These are phyloP conservation scores for Candida sojae DNA, from an alignment of 1,139 yeast genomes.

Conservation along the genomic window DNA sequence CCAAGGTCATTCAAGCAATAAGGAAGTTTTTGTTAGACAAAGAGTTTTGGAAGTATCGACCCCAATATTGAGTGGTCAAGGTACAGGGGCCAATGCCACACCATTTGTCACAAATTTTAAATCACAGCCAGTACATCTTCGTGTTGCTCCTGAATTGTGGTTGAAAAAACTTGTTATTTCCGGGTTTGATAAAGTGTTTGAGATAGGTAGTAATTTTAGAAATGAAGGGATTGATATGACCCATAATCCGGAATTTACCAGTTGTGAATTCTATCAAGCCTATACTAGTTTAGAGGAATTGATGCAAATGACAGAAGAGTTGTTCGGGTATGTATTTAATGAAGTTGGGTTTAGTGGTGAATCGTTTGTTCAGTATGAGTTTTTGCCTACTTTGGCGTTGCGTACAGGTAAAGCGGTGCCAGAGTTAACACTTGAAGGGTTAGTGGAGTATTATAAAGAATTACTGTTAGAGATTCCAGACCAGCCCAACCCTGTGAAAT, in stretches of 20 bases:
- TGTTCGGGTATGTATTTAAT: conserved; percentile 44
- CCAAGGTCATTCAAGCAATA: conserved; percentile 53
- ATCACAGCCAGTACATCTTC: conserved; percentile 47
- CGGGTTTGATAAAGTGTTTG: conserved; percentile 86
- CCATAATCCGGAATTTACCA: conserved; percentile 93
- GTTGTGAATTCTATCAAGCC: conserved; percentile 90
- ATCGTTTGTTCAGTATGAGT: conserved; percentile 48
- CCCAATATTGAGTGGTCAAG: conserved; percentile 69
- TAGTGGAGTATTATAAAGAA: conserved; percentile 38
- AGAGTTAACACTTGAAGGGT: conserved; percentile 33
- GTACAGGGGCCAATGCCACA: conserved; percentile 89
- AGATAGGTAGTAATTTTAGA: conserved; percentile 81
- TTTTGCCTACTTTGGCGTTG: conserved; percentile 56
- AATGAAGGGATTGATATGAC: conserved; percentile 93
- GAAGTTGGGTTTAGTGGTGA: conserved; percentile 20
- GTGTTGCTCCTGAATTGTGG: conserved; percentile 97
- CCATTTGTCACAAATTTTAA: conserved; percentile 73
- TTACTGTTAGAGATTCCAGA: conserved; percentile 40
- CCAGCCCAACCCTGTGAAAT: conserved; percentile 50
- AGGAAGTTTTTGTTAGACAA: conserved; percentile 55
- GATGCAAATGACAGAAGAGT: conserved; percentile 61
- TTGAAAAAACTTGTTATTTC: conserved; percentile 76
- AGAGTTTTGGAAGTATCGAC: conserved; percentile 87
- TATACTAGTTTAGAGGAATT: conserved; percentile 71
- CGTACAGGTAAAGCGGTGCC: conserved; percentile 48